Evolutionary conservation across 2,329 filamentous ascomycete species (phyloP).

Genomic region (Myotisia sp.): DNA sequence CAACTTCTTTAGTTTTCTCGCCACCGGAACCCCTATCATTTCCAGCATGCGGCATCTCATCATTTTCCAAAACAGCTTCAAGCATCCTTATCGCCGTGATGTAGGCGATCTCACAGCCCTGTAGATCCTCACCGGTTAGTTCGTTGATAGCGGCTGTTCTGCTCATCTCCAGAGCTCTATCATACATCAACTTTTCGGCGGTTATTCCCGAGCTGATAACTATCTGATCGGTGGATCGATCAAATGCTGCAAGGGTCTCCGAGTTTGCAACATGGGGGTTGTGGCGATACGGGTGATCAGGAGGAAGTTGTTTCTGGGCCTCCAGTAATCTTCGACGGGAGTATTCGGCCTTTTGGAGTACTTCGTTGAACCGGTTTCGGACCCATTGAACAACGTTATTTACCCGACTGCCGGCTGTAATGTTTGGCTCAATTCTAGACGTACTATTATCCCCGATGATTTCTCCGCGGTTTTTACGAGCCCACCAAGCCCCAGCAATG

Average conservation of each 20-base stretch:
- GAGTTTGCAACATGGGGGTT: conserved; percentile 47
- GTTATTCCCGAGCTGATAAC: conserved; percentile 77
- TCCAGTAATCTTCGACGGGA: conserved; percentile 79
- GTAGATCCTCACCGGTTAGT: conserved; percentile 76
- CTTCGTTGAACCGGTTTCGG: conserved; percentile 86
- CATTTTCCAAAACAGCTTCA: conserved; percentile 74
- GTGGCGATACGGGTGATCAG: conserved; percentile 75
- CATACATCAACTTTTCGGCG: conserved; percentile 95
- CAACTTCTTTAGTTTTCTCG: conserved; percentile 24
- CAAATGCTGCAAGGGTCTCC: conserved; percentile 37
- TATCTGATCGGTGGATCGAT: conserved; percentile 60
- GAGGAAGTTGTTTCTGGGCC: conserved; percentile 68
- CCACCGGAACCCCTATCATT: too few relatives aligned
- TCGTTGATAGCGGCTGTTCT: conserved; percentile 88
- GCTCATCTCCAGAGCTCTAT: conserved; percentile 93
- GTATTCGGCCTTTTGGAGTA: conserved; percentile 87
- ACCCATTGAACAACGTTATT: conserved; percentile 95
- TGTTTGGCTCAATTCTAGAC: conserved; percentile 13
- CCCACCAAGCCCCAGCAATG: conserved; percentile 86
- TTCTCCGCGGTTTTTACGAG: conserved; percentile 57
- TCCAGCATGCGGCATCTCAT: conserved; percentile 39
- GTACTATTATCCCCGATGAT: conserved; percentile 30
- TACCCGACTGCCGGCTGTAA: conserved; percentile 53
- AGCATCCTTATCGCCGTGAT: conserved; percentile 87
- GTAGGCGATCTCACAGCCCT: conserved; percentile 83